These are phyloP conservation scores for Plantago major DNA, from an alignment of 257 asterid species.

Conservation along the genomic window DNA sequence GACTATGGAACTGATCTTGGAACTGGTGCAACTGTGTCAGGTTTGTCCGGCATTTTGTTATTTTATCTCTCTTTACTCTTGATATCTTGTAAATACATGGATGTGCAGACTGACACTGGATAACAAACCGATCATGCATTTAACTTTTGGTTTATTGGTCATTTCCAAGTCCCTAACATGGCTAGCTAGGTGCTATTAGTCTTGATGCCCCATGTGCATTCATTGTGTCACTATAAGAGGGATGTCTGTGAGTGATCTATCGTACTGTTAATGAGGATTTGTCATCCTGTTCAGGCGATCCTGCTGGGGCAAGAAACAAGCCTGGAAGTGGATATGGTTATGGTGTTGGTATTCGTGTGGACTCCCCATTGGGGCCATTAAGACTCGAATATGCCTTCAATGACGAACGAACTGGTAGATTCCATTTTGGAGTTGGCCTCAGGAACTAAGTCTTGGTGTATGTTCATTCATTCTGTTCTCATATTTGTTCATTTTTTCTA, in stretches of 20 bases:
- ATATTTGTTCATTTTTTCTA: background rate
- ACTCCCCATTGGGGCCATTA: constrained; percentile 87
- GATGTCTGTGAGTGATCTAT: too few relatives aligned
- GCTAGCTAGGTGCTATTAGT: too few relatives aligned
- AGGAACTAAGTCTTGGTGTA: constrained; percentile 40
- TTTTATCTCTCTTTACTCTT: background rate
- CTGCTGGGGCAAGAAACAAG: constrained; percentile 92
- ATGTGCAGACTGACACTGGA: too few relatives aligned
- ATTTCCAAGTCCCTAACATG: too few relatives aligned
- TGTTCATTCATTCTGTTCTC: background rate
- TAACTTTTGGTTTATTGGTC: too few relatives aligned
- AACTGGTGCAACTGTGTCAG: constrained; percentile 81
- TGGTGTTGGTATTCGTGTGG: constrained; percentile 84
- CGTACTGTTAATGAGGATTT: too few relatives aligned
- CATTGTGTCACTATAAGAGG: too few relatives aligned
- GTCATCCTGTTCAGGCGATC: constrained; percentile 56
- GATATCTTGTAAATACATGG: background rate
- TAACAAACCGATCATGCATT: too few relatives aligned
- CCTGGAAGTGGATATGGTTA: constrained; percentile 94
- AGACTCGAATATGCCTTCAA: constrained; percentile 94
- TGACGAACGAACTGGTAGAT: constrained; percentile 72
- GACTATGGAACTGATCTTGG: constrained; percentile 98
- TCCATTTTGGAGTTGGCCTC: constrained; percentile 90
- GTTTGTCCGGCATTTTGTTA: constrained; percentile 24
- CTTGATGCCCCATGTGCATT: too few relatives aligned